Evolutionary conservation across 768 basidiomycete genomes (phyloP), one percentile per base, ranked within the genome.

Genomic region (Asterophora parasitica): DNA sequence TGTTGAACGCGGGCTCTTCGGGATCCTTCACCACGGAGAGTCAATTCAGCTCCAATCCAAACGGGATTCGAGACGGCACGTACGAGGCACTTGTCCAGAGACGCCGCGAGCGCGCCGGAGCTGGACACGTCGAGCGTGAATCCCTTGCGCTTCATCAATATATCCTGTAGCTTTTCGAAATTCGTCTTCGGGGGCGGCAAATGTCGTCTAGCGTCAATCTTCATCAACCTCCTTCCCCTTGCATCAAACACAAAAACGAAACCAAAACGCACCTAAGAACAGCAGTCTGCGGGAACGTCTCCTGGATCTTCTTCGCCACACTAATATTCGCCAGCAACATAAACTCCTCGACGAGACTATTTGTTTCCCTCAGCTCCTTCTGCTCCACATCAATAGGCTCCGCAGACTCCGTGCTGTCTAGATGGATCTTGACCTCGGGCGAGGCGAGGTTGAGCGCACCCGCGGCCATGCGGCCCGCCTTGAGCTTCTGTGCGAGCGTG

Each of bases 391-490:
- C 95, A 52, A 97, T 90, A 0, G 95, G 95, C 55, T 96, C 93
- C 2, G 92, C 88, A 0, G 88, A 90, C 64, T 98, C 96, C 1
- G 92, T 75, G 54, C 87, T 91, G 59, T 96, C 91, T 12, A 98
- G 74, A 56, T 97, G 85, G 52, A 99, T 97, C 65, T 94, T 97
- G 65, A 99, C 89, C 73, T 99, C 96, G 0, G 96, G 95, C 0
- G 96, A 98, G 1, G 96, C 95, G 17, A 99, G 83, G 50, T 98
- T 97, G 33, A 99, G 78, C 8, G 96, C 96, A n/a, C 96, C 96
- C 0, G 92, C 93, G 13, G 78, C 82, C 91, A 98, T 97, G 13
- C 96, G 79, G 23, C 76, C 78, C 4, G 80, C 86, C 61, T 82
- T 90, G 45, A 99, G 75, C 58, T 94, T 89, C 62, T 78, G 77